Evolutionary conservation across 2,329 filamentous ascomycete species (phyloP), one percentile per base, ranked within the genome.

Genomic region (Coniochaeta sp.): DNA sequence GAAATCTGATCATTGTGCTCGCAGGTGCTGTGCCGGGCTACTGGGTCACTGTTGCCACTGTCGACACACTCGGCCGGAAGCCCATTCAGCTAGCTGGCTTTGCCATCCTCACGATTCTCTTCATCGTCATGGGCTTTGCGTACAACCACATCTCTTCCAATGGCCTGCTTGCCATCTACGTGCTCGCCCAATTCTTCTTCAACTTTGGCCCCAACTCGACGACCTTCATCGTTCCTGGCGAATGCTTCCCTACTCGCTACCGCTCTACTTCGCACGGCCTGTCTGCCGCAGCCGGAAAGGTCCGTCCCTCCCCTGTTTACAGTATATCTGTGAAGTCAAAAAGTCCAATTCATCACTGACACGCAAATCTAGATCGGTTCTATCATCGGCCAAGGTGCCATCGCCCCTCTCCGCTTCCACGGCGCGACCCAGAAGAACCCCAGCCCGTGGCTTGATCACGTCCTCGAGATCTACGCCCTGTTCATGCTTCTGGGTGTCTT

Each of bases 1-100:
- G 90, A 11, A 92, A 93, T 76, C 76, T 93, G 66, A 90, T 93
- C 65, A 81, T 93, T 58, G 86, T 92, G 66, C 85, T 89, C 62
- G 89, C 90, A 4, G 90, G 89, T 61, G 88, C 90, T 56, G 89
- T 93, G 16, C 90, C 90, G 0, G 90, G 90, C 16, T 93, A 93
- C 78, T 93, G 89, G 89, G 82, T 91, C 17, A 90, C 89, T 0
- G 89, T 92, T 6, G 85, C 85, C 47, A 72, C 71, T 28, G 67
- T 91, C 60, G 89, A 93, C 73, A 89, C 81, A 1, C 67, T 92
- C 16, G 90, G 89, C 59, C 88, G 90, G 68, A 92, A 91, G 77
- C 84, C 89, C 1, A 91, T 93, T 61, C 90, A 90, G 74, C 74
- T 89, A 60, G 80, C 78, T 62, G 85, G 85, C 28, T 88, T 88